Base-by-base conservation (phyloP, 2,329 filamentous ascomycete genomes). In the Xylaria polymorpha region DNA sequence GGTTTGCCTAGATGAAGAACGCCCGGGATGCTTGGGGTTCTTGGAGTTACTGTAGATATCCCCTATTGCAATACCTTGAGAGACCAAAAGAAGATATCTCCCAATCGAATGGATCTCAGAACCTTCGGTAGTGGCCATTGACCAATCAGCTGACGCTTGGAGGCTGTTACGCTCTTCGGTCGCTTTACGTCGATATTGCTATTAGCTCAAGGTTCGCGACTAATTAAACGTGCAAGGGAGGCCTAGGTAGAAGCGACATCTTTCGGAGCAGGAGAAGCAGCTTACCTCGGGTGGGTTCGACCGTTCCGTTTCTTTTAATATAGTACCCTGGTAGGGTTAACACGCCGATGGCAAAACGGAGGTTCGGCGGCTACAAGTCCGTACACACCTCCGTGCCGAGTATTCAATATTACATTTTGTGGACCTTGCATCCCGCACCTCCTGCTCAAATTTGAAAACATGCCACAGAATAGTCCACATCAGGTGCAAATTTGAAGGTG, bases 301-400 rank as follows among this genome's bases (percentile, higher is more conserved):
- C 32, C 32, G 32, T 35, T 35, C 32, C 32, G 32, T 35, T 35
- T 35, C 32, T 35, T 35, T 56, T 32, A 37, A 56, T 56, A 56
- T 32, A 15, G 51, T 39, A 15, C 55, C 4, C 55, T 18, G 12
- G 55, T 41, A 18, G 37, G 32, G 39, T 22, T 10, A 58, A 43
- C 35, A 44, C 32, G 55, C 55, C 37, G 37, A 58, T 58, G 55
- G 20, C 8, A 55, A 55, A 55, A 55, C 29, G 51, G 51, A 55
- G 32, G 10, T 4, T 29, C 51, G 29, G 29, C 29, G 29, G 15
- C 51, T 37, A 55, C 51, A 8, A 35, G 32, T 35, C 53, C 39
- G 32, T 18, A 56, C 4, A 39, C 53, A 25, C 18, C 32, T 39
- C 22, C 53, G 53, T 56, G 39, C 53, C 32, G 53, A 56, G 53